Percentiles rank a stretch among this genome's conserved stretches.
Evolutionary conservation across 345 rosid species (phyloP).

Genomic region (Dipteronia sinensis): DNA sequence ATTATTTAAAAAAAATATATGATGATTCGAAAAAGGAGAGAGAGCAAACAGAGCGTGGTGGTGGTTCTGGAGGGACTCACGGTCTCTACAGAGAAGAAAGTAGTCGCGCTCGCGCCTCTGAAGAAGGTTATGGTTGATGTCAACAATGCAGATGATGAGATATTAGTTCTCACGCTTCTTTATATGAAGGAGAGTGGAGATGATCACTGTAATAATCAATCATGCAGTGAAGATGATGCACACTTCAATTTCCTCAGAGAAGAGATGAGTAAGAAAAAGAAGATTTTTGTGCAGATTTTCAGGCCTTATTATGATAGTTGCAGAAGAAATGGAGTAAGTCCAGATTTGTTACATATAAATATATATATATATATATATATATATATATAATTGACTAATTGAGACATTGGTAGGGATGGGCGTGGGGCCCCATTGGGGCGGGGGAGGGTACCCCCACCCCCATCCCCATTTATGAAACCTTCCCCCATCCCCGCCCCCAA

Average conservation of each 20-base stretch:
- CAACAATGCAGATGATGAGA: constrained; percentile 33
- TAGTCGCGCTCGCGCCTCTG: constrained; percentile 29
- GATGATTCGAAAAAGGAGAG: constrained; percentile 30
- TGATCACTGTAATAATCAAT: constrained; percentile 15
- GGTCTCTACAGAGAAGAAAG: constrained; percentile 19
- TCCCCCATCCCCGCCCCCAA: too few species aligned
- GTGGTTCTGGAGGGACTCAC: constrained; percentile 40
- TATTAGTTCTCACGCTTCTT: constrained; percentile 40
- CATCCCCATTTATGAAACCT: too few species aligned
- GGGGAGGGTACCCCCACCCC: too few species aligned
- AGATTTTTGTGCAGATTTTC: constrained; percentile 26
- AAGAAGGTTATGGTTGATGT: constrained; percentile 21
- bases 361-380: not conserved
- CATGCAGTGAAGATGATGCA: constrained; percentile 16
- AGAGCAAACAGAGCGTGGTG: constrained; percentile 24
- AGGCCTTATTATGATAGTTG: constrained; percentile 35
- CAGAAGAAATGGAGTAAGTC: constrained; percentile 40
- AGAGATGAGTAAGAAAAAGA: constrained; percentile 31
- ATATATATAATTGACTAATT: not conserved
- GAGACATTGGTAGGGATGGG: too few species aligned
- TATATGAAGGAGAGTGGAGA: not conserved
- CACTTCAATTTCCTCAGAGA: constrained; percentile 24
- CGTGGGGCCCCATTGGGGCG: too few species aligned
- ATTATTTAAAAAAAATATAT: not conserved
- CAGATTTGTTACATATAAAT: not conserved